phyloP scores from a whole-genome alignment of 2,329 filamentous ascomycete genomes.

The Chrysoporthe puriensis region DNA sequence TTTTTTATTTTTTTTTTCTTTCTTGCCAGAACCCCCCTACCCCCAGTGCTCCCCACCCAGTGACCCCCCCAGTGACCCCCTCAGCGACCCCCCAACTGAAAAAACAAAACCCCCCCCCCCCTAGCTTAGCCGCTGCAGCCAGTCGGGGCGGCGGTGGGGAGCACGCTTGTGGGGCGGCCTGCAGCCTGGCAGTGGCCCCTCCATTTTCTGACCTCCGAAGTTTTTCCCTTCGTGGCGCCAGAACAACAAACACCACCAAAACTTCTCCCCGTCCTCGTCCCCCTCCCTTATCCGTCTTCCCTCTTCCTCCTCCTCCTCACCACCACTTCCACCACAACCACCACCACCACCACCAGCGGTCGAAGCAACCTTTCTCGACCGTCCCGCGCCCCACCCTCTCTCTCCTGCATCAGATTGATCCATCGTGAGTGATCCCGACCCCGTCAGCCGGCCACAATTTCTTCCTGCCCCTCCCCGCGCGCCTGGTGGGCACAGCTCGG shows the following conservation, averaged over 20 bases:
- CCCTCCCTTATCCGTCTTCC: slow-evolving; percentile 32
- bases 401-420: background rate
- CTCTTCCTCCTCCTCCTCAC: slow-evolving; percentile 30
- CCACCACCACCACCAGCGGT: background rate
- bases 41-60: too few relatives aligned
- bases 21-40: too few relatives aligned
- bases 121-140: background rate
- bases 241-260: slow-evolving; percentile 10
- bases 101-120: too few relatives aligned
- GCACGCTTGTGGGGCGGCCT: slow-evolving; percentile 9
- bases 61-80: too few relatives aligned
- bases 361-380: slow-evolving; percentile 17
- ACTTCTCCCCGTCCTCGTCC: slow-evolving; percentile 31
- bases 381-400: background rate
- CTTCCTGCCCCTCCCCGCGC: background rate
- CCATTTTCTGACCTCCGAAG: slow-evolving; percentile 14
- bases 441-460: background rate
- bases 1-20: too few relatives aligned
- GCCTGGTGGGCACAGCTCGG: slow-evolving; percentile 12
- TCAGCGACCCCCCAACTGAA: too few relatives aligned
- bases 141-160: slow-evolving; percentile 7
- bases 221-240: slow-evolving; percentile 26
- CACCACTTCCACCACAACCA: slow-evolving; percentile 34
- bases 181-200: background rate
- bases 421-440: background rate